Percentiles rank a stretch among this genome's conserved stretches.
Conservation (phyloP, 805 yeast species). For the Ogataea ramenticola region DNA sequence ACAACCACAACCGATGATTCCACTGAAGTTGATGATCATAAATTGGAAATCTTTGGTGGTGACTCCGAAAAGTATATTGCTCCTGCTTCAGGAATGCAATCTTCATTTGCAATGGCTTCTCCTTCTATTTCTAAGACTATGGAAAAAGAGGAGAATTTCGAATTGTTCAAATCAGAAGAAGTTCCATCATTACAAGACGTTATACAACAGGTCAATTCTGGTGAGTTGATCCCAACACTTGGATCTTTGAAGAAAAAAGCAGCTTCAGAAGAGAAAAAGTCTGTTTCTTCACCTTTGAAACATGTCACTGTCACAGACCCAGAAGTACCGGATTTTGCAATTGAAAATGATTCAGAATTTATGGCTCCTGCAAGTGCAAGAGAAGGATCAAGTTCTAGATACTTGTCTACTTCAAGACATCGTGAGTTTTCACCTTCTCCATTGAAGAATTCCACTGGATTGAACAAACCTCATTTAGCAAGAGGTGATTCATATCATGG, state of each 20-base stretch:
- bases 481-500: conserved; percentile 72
- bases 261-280: conserved; percentile 6
- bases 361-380: conserved; percentile 39
- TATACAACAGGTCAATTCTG: conserved; percentile 25
- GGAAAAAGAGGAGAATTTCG: conserved; percentile 6
- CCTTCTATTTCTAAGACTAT: conserved; percentile 1
- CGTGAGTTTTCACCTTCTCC: conserved; percentile 13
- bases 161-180: conserved; percentile 17
- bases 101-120: conserved; percentile 3
- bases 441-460: conserved; percentile 24
- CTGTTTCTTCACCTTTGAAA: conserved; percentile 4
- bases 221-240: conserved; percentile 8
- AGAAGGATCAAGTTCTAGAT: conserved; percentile 32
- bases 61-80: conserved; percentile 25
- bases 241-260: conserved; percentile 5
- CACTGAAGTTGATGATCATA: not conserved
- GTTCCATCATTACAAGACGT: conserved; percentile 24
- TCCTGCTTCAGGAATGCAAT: conserved; percentile 21
- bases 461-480: conserved; percentile 55
- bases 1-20: not conserved
- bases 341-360: conserved; percentile 30
- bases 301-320: conserved; percentile 11
- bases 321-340: conserved; percentile 26
- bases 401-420: conserved; percentile 7
- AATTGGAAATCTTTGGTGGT: conserved; percentile 21